Percentiles rank a stretch among this genome's conserved stretches.
Conservation (phyloP, 768 basidiomycete genomes). For the Lanmaoa rubissima region DNA sequence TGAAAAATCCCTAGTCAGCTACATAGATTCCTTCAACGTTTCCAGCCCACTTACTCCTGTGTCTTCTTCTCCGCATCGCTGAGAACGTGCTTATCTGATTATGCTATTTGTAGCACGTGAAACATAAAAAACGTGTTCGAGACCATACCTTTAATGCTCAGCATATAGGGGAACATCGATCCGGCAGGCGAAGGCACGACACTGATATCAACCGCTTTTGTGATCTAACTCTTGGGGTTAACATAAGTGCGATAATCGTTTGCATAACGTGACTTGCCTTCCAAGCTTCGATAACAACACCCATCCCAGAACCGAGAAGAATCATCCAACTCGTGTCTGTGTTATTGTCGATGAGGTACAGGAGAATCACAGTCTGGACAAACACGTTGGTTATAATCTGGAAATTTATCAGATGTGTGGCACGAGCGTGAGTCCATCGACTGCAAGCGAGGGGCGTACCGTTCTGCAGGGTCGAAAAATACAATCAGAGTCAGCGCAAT, state of each 20-base stretch:
- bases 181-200: slow-evolving; percentile 61
- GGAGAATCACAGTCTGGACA: slow-evolving; percentile 83
- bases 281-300: slow-evolving; percentile 89
- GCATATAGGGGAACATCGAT: slow-evolving; percentile 69
- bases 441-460: slow-evolving; percentile 38
- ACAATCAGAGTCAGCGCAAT: slow-evolving; percentile 18
- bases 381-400: slow-evolving; percentile 90
- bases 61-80: slow-evolving; percentile 97
- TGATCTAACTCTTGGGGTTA: slow-evolving; percentile 51
- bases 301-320: slow-evolving; percentile 80
- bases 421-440: slow-evolving; percentile 12
- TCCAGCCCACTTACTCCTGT: slow-evolving; percentile 69
- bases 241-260: slow-evolving; percentile 11
- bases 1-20: slow-evolving; percentile 27
- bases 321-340: slow-evolving; percentile 99
- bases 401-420: slow-evolving; percentile 11
- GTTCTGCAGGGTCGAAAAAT: slow-evolving; percentile 41
- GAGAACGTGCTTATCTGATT: slow-evolving; percentile 88
- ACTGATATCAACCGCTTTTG: slow-evolving; percentile 86
- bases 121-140: slow-evolving; percentile 15
- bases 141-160: slow-evolving; percentile 74
- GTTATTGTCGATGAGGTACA: slow-evolving; percentile 95
- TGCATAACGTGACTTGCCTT: slow-evolving; percentile 52
- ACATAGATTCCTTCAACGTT: slow-evolving; percentile 22
- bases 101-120: slow-evolving; percentile 8